These are phyloP conservation scores for Periconia macrospinosa DNA, from an alignment of 2,329 filamentous ascomycete species.

Conservation along the genomic window DNA sequence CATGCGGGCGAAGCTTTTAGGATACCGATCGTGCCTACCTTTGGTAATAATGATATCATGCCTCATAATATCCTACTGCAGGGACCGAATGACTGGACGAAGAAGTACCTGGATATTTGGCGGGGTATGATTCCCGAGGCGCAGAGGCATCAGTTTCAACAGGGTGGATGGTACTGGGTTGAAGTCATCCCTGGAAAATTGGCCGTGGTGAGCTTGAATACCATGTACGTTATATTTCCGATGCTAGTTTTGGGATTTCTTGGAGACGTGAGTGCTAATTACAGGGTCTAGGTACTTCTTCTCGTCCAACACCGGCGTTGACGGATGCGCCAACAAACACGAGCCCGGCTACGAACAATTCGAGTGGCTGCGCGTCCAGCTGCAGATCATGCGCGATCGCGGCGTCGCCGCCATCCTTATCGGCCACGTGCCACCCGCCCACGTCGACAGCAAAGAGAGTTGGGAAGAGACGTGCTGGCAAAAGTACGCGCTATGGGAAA, in stretches of 20 bases:
- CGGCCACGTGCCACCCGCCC: slow-evolving; percentile 89
- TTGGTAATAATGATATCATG: slow-evolving; percentile 97
- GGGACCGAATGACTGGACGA: slow-evolving; percentile 87
- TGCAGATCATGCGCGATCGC: slow-evolving; percentile 77
- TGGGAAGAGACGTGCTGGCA: slow-evolving; percentile 99
- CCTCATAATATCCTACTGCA: slow-evolving; percentile 90
- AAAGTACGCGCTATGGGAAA: slow-evolving; percentile 89
- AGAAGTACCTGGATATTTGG: slow-evolving; percentile 79
- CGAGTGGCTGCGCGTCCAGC: slow-evolving; percentile 91
- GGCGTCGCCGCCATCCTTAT: slow-evolving; percentile 94
- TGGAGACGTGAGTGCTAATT: slow-evolving; percentile 4
- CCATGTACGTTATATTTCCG: slow-evolving; percentile 56
- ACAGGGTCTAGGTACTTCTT: slow-evolving; percentile 70
- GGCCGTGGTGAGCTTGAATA: slow-evolving; percentile 92
- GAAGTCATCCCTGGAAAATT: slow-evolving; percentile 87
- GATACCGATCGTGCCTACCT: slow-evolving; percentile 83
- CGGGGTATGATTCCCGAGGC: slow-evolving; percentile 84
- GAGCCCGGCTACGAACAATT: slow-evolving; percentile 94
- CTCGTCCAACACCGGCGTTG: slow-evolving; percentile 86
- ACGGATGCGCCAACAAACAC: slow-evolving; percentile 76
- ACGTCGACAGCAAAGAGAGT: slow-evolving; percentile 78
- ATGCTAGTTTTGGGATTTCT: not conserved
- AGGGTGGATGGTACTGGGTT: slow-evolving; percentile 91
- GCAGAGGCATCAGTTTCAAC: slow-evolving; percentile 86
- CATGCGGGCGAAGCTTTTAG: slow-evolving; percentile 59